A percentile compares a stretch with the other conserved stretches of the same genome.
Conservation (phyloP, 768 basidiomycete species). For the Pluteus cervinus region DNA sequence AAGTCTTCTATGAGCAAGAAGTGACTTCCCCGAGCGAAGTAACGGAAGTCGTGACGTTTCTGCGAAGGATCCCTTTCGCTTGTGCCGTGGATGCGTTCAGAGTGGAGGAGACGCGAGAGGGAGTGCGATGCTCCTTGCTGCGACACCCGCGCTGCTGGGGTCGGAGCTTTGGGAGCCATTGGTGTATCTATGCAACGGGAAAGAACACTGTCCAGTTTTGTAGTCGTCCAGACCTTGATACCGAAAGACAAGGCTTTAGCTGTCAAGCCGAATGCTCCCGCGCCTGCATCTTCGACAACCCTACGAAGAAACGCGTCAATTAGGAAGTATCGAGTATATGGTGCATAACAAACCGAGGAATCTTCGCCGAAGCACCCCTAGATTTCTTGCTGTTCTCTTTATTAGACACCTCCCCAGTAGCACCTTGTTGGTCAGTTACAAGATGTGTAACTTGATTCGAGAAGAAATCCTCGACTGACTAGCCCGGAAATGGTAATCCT, state of each 20-base stretch:
- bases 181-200: constrained; percentile 49
- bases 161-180: constrained; percentile 16
- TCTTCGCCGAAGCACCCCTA: constrained; percentile 19
- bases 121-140: too few species aligned
- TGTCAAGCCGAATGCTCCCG: constrained; percentile 43
- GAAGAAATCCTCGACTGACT: constrained; percentile 89
- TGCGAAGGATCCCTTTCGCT: constrained; percentile 90
- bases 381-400: constrained; percentile 60
- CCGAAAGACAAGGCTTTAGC: constrained; percentile 62
- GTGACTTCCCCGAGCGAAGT: constrained; percentile 69
- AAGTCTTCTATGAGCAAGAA: constrained; percentile 94
- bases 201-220: constrained; percentile 67
- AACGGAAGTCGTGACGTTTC: constrained; percentile 80
- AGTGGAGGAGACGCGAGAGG: constrained; percentile 61
- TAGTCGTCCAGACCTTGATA: constrained; percentile 83
- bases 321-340: too few species aligned
- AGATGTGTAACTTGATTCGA: constrained; percentile 83
- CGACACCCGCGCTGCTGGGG: too few species aligned
- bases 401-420: constrained; percentile 33
- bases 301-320: background rate
- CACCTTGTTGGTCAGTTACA: constrained; percentile 55
- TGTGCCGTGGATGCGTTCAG: constrained; percentile 81
- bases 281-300: constrained; percentile 19
- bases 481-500: constrained; percentile 5
- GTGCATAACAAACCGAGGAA: constrained; percentile 41